Evolutionary conservation across 441 rosid genomes (phyloP).

Genomic region (Adansonia grandidieri): DNA sequence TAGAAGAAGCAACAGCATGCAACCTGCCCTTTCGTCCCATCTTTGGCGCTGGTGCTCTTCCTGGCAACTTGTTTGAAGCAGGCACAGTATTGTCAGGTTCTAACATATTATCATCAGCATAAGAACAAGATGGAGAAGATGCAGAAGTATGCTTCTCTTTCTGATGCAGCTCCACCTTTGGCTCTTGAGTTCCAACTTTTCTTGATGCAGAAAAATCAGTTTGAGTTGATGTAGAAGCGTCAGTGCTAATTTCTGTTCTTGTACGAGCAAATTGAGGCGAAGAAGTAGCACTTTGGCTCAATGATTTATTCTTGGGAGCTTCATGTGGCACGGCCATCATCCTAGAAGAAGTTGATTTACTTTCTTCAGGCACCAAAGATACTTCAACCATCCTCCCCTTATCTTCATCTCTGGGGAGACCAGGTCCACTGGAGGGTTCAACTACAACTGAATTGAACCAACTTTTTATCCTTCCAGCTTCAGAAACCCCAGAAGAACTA

Average conservation of each 20-base stretch:
- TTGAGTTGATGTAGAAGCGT: constrained; percentile 23
- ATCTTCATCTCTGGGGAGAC: constrained; percentile 40
- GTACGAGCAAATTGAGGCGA: constrained; percentile 41
- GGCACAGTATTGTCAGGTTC: constrained; percentile 34
- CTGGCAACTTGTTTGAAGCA: constrained; percentile 37
- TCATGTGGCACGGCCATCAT: constrained; percentile 47
- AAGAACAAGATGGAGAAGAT: constrained; percentile 39
- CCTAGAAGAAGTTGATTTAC: constrained; percentile 43
- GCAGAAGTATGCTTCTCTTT: constrained; percentile 40
- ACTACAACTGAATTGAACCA: constrained; percentile 71
- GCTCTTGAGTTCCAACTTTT: constrained; percentile 41
- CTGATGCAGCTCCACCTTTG: constrained; percentile 36
- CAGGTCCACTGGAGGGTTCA: constrained; percentile 51
- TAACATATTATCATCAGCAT: constrained; percentile 37
- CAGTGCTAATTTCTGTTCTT: constrained; percentile 28
- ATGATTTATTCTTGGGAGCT: constrained; percentile 47
- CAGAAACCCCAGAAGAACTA: constrained; percentile 64
- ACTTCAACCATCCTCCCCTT: constrained; percentile 62
- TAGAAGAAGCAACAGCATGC: constrained; percentile 44
- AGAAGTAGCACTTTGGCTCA: constrained; percentile 45
- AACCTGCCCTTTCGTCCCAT: constrained; percentile 49
- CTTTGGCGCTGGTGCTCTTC: constrained; percentile 48
- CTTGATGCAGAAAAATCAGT: constrained; percentile 40
- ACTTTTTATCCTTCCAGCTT: constrained; percentile 84
- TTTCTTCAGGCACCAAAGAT: constrained; percentile 56